phyloP scores from a whole-genome alignment of 2,329 filamentous ascomycete genomes.

The Colletotrichum acutatum region DNA sequence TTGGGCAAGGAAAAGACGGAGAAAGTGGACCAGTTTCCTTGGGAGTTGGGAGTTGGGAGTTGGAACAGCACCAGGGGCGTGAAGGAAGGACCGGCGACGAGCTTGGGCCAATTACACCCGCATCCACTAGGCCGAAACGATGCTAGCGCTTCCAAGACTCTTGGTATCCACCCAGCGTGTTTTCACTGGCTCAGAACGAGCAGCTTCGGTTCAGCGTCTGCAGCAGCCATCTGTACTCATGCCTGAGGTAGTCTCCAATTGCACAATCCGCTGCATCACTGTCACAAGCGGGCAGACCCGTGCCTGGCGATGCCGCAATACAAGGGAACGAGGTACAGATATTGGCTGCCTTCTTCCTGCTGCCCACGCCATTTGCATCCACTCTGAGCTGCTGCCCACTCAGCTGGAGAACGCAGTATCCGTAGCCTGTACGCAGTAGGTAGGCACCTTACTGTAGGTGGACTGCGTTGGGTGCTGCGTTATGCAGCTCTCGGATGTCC shows the following conservation, averaged over 20 bases:
- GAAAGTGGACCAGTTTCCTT: not conserved
- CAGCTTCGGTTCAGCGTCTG: slow-evolving; percentile 1
- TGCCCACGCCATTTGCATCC: slow-evolving; percentile 17
- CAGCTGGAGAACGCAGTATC: no score
- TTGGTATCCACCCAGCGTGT: not conserved
- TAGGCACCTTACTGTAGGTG: no score
- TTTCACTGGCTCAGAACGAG: slow-evolving; percentile 6
- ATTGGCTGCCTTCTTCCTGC: slow-evolving; percentile 3
- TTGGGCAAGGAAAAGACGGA: slow-evolving; percentile 13
- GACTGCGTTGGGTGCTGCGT: not conserved
- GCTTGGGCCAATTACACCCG: not conserved
- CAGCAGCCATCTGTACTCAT: slow-evolving; percentile 17
- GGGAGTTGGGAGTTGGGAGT: no score
- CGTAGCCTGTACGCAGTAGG: no score
- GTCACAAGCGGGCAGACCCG: slow-evolving; percentile 1
- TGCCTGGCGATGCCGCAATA: not conserved
- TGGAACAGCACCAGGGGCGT: not conserved
- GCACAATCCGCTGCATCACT: slow-evolving; percentile 32
- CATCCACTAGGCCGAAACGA: not conserved
- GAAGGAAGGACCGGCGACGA: not conserved
- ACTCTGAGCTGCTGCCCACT: slow-evolving; percentile 11
- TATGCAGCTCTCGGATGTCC: not conserved
- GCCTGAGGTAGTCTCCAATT: slow-evolving; percentile 30
- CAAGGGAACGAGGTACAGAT: not conserved
- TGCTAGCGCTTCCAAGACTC: not conserved